Base-by-base conservation (phyloP, 306 rosid genomes). In the Rosa persica region DNA sequence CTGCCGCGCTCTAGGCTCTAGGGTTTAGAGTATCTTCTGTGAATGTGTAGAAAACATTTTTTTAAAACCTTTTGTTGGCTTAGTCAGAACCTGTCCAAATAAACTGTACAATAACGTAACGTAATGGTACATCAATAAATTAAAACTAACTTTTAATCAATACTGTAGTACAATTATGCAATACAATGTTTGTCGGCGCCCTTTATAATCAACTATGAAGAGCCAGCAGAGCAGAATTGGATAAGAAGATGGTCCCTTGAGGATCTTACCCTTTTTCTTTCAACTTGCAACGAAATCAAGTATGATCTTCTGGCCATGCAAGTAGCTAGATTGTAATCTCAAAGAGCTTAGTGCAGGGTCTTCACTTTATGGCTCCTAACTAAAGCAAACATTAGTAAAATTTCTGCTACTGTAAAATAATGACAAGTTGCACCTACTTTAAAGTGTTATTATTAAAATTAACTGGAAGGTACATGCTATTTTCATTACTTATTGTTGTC, bases 301-400 rank as follows among this genome's bases (percentile, higher is more conserved):
- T 6, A 77, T 34, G 57, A 82, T 83, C 75, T 83, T 79, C 62
- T 76, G 38, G 47, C 49, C 66, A 67, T 60, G 81, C 79, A 81
- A 84, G 79, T 81, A 73, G 85, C 20, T 22, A 38, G 82, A 84
- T 84, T 54, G 75, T 74, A 78, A 84, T 77, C 81, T 75, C 0
- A 22, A 49, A 20, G n/a, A 12, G 67, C 12, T 39, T 73, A 30
- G 12, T 73, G 4, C 5, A 36, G 47, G 60, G 16, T 16, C 42
- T 52, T 13, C 43, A 73, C 23, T 34, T 76, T 55, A 80, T 71
- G 80, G 77, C 66, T 82, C 67, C 25, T 74, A 48, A 72, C 39
- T 46, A 86, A 83, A 84, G 86, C 43, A 82, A 40, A 23, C 44
- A 22, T 71, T 13, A 60, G 40, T 40, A 58, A 74, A 39, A n/a